These are phyloP conservation scores for Bromus sterilis DNA, from an alignment of 176 grass and related monocot genomes.

Conservation along the genomic window DNA sequence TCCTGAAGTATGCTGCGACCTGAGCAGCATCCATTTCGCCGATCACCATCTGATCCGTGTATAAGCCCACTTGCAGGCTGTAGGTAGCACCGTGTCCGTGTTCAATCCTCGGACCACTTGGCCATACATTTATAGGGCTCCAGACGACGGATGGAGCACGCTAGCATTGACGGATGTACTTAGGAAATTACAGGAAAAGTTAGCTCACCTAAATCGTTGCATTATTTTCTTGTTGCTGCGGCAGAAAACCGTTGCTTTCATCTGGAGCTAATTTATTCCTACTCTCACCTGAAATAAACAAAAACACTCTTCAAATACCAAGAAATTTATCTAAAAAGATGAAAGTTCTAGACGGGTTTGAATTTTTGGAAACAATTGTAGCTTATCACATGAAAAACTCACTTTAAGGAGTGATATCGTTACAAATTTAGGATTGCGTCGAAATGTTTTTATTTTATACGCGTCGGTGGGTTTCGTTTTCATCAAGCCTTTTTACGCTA, in stretches of 20 bases:
- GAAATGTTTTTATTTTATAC: no score
- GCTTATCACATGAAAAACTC: no score
- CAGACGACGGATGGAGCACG: background rate
- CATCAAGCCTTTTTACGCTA: no score
- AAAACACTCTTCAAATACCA: no score
- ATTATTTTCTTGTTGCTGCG: background rate
- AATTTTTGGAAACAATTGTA: no score
- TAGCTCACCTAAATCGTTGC: background rate
- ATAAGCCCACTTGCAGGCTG: background rate
- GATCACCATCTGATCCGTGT: background rate
- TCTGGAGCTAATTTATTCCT: background rate
- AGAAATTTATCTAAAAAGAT: no score
- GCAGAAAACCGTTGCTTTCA: background rate
- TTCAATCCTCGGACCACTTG: background rate
- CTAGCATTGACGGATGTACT: background rate
- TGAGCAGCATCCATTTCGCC: background rate
- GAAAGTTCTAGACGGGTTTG: no score
- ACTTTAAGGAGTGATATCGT: no score
- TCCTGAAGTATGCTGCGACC: background rate
- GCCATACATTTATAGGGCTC: background rate
- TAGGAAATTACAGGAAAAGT: background rate
- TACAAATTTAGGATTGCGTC: no score
- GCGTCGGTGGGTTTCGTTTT: no score
- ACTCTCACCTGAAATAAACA: background rate
- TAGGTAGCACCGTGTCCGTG: background rate